Conservation (phyloP, 2,329 filamentous ascomycete genomes). For the Fusarium sp. region DNA sequence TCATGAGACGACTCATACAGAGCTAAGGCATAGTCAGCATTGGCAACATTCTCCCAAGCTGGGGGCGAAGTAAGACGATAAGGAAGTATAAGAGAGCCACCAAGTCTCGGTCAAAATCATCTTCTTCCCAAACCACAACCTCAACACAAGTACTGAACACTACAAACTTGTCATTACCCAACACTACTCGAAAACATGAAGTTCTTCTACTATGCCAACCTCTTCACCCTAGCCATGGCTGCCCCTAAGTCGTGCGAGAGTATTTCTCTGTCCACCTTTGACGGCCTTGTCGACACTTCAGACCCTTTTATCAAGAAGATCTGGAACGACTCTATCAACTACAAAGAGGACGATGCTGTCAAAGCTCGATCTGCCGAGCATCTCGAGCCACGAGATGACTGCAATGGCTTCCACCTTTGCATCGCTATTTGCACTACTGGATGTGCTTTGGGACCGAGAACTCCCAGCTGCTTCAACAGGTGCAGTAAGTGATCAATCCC, state of each 20-base stretch:
- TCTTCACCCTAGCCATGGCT: conserved; percentile 1
- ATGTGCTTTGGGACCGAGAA: not conserved
- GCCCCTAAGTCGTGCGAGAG: not conserved
- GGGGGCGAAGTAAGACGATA: not conserved
- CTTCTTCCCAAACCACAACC: not conserved
- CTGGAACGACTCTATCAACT: not conserved
- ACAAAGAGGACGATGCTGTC: not conserved
- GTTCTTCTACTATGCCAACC: not conserved
- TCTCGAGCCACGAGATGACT: not conserved
- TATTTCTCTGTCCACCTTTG: not conserved
- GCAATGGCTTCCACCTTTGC: not conserved
- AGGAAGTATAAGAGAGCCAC: not conserved
- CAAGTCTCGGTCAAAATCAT: not conserved
- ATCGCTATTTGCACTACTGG: conserved; percentile 4
- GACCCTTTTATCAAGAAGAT: not conserved
- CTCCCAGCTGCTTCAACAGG: not conserved
- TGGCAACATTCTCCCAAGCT: not conserved
- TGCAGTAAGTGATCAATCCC: not conserved
- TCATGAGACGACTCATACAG: not conserved
- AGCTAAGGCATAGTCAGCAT: not conserved
- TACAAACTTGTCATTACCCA: not conserved
- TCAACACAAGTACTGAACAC: not conserved
- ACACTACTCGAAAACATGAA: not conserved
- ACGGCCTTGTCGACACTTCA: not conserved
- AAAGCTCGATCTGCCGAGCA: not conserved